These are phyloP conservation scores for Cochlearia excelsa DNA, from an alignment of 345 rosid species.

Conservation along the genomic window DNA sequence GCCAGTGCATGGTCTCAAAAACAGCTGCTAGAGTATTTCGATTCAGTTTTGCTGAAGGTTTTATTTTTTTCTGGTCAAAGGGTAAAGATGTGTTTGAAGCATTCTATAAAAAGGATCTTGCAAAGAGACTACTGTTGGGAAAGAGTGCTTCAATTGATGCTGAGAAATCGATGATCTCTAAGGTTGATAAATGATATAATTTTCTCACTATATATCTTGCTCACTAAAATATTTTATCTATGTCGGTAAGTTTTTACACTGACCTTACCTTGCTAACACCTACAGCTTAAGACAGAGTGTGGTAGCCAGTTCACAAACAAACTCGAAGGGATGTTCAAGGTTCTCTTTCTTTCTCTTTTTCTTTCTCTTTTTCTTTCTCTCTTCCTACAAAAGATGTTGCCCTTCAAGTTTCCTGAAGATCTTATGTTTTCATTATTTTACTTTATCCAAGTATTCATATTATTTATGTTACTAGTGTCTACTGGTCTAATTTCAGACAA, in stretches of 20 bases:
- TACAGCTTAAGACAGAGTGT: constrained; percentile 93
- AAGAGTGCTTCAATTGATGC: constrained; percentile 96
- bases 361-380: constrained; percentile 2
- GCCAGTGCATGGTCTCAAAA: not conserved
- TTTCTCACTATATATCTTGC: not conserved
- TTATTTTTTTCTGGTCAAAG: constrained; percentile 36
- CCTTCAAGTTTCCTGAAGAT: no score
- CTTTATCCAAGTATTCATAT: no score
- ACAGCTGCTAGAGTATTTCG: constrained; percentile 1
- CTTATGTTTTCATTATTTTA: no score
- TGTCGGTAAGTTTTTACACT: constrained; percentile 18
- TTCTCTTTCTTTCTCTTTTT: constrained; percentile 17
- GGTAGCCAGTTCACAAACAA: constrained; percentile 93
- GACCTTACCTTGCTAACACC: constrained; percentile 25
- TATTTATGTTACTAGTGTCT: no score
- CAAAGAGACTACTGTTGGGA: constrained; percentile 78
- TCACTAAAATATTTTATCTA: not conserved
- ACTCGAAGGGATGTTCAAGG: constrained; percentile 99
- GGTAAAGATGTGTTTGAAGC: constrained; percentile 96
- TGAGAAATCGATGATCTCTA: constrained; percentile 94
- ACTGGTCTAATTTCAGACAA: no score
- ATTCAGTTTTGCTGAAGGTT: constrained; percentile 9
- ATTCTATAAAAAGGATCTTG: constrained; percentile 93
- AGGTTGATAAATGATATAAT: constrained; percentile 40
- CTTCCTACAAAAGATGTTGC: not conserved